Evolutionary conservation across 2,329 filamentous ascomycete species (phyloP), one percentile per base, ranked within the genome.

Genomic region (Aspergillus tanneri): DNA sequence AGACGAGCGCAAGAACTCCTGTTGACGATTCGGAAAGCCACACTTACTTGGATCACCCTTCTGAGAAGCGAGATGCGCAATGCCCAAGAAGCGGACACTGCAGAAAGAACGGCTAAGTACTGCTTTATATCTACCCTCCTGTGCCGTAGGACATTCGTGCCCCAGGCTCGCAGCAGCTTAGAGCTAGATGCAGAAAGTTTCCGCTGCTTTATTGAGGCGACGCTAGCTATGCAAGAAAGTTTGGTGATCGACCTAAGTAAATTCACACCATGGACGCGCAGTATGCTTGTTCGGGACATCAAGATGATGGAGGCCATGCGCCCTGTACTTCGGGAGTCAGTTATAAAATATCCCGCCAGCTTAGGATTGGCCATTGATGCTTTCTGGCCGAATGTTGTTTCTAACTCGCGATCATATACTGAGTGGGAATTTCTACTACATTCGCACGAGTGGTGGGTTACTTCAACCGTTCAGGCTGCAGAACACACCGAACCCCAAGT

Each of bases 91-190:
- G 59, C 65, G 0, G 64, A 72, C 2, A 63, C 62, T 0, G 65
- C 74, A 0, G 63, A 68, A 14, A 71, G 69, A 21, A 64, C 66
- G 5, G 70, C 74, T 3, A 53, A 57, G 0, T 82, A 79, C 51
- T 72, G 73, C 0, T 71, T 86, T 0, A 77, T 75, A 64, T 76
- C 82, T 0, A 76, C 83, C 0, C 51, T 87, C 0, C 66, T 86
- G 0, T 85, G 82, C 42, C 68, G 74, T 19, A 66, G 72, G 2
- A 80, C 77, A 0, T 77, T 77, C 49, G 16, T 48, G 19, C 40
- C 27, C 5, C 42, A 41, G 16, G 46, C 55, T 28, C 45, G 52
- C 28, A 25, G 41, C 25, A 25, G 43, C 5, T 9, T 19, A 25
- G 34, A 24, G 3, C 8, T 60, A 10, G 41, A 47, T 12, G 12